A percentile compares a stretch with the other conserved stretches of the same genome.
Conservation (phyloP, 2,329 filamentous ascomycete species). For the Paramyrothecium sp. region DNA sequence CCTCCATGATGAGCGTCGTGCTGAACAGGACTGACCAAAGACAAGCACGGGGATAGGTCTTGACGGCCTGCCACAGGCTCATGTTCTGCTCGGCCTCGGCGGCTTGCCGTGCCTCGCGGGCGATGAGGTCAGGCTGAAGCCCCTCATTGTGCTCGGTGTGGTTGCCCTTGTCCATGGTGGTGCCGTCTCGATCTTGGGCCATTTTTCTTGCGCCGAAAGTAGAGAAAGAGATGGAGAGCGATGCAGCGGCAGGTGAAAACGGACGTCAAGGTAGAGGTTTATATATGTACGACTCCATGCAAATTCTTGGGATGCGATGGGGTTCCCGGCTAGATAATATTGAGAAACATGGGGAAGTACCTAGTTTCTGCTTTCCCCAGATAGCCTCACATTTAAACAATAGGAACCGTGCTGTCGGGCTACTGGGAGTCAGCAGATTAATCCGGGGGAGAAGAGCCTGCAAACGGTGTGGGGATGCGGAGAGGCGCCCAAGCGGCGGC, state of each 20-base stretch:
- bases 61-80: slow-evolving; percentile 36
- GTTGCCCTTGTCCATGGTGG: slow-evolving; percentile 13
- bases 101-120: slow-evolving; percentile 38
- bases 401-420: not conserved
- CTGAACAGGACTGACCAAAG: slow-evolving; percentile 46
- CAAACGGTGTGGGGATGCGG: not conserved
- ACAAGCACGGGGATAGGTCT: slow-evolving; percentile 45
- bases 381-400: not conserved
- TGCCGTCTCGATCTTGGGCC: slow-evolving; percentile 13
- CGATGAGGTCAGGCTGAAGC: slow-evolving; percentile 19
- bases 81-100: slow-evolving; percentile 39
- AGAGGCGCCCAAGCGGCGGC: not conserved
- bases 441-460: not conserved
- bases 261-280: too few relatives aligned
- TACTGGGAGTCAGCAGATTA: not conserved
- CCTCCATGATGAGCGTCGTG: slow-evolving; percentile 48
- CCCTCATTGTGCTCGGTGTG: slow-evolving; percentile 22
- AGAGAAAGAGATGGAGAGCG: too few relatives aligned
- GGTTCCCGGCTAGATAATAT: too few relatives aligned
- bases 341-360: not conserved
- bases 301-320: too few relatives aligned
- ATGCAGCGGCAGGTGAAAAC: too few relatives aligned
- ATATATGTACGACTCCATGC: too few relatives aligned
- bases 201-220: slow-evolving; percentile 10
- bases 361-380: not conserved